These are phyloP conservation scores for Inosperma sp. DNA, from an alignment of 768 basidiomycete genomes.

Conservation along the genomic window DNA sequence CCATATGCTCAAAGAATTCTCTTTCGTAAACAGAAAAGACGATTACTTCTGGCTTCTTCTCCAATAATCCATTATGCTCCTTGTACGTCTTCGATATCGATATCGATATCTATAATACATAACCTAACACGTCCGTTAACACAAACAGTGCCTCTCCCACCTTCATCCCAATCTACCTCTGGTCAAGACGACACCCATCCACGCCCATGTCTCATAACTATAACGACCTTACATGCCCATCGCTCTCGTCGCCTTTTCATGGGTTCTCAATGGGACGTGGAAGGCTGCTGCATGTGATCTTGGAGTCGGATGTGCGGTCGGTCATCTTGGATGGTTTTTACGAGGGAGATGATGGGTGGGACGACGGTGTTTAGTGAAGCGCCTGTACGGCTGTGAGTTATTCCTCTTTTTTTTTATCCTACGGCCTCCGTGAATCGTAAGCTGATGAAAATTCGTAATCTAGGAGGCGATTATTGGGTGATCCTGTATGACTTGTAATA, in stretches of 20 bases:
- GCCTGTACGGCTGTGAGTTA: conserved; percentile 61
- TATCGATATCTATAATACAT: conserved; percentile 1
- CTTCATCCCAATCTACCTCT: conserved; percentile 94
- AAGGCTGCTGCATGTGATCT: conserved; percentile 78
- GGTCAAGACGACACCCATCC: conserved; percentile 91
- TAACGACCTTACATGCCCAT: conserved; percentile 90
- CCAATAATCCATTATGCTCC: conserved; percentile 77
- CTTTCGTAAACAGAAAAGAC: conserved; percentile 84
- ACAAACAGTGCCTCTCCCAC: conserved; percentile 80
- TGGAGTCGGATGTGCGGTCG: conserved; percentile 81
- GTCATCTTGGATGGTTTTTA: conserved; percentile 81
- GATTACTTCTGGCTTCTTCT: conserved; percentile 96
- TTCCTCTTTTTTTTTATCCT: neutral
- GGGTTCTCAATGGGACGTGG: conserved; percentile 80
- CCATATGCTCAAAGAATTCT: conserved; percentile 93
- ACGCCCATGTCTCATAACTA: conserved; percentile 94
- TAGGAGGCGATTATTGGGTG: conserved; percentile 61
- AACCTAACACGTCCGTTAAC: conserved; percentile 4
- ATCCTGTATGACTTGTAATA: conserved; percentile 19
- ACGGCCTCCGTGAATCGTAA: too few species aligned
- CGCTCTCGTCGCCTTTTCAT: conserved; percentile 84
- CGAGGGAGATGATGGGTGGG: conserved; percentile 79
- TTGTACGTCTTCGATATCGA: conserved; percentile 52
- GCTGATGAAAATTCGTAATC: conserved; percentile 1
- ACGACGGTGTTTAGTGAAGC: conserved; percentile 68